These are phyloP conservation scores for Hanseniaspora valbyensis DNA, from an alignment of 805 yeast species.

Conservation along the genomic window DNA sequence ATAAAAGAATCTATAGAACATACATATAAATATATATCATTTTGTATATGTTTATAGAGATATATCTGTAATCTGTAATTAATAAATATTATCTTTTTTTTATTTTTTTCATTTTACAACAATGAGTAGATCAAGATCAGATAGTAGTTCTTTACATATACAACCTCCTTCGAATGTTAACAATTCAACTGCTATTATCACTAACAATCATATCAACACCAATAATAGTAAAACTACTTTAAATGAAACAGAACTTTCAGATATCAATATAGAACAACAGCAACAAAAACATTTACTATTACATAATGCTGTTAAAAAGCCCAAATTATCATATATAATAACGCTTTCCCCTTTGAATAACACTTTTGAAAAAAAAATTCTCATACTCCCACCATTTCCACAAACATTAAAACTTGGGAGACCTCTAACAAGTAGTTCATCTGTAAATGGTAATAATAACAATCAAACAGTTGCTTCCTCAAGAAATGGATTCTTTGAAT, in stretches of 20 bases:
- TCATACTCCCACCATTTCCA: constrained; percentile 72
- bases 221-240: neutral
- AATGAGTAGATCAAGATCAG: constrained; percentile 12
- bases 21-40: no score
- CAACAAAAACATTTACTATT: constrained; percentile 1
- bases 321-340: constrained; percentile 43
- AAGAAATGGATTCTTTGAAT: constrained; percentile 81
- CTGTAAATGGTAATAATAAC: constrained; percentile 13
- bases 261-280: constrained; percentile 7
- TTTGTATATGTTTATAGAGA: neutral
- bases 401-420: constrained; percentile 80
- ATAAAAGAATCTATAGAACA: no score
- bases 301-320: constrained; percentile 21
- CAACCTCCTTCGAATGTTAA: constrained; percentile 14
- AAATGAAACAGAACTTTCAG: constrained; percentile 6
- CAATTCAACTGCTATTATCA: constrained; percentile 10
- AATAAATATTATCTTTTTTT: neutral
- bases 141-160: constrained; percentile 9
- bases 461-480: constrained; percentile 12
- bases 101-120: neutral
- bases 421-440: constrained; percentile 43
- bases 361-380: constrained; percentile 67
- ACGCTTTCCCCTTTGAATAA: constrained; percentile 67
- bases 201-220: neutral
- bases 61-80: no score